phyloP scores from a whole-genome alignment of 345 rosid genomes.

The Pseudoturritis turrita region DNA sequence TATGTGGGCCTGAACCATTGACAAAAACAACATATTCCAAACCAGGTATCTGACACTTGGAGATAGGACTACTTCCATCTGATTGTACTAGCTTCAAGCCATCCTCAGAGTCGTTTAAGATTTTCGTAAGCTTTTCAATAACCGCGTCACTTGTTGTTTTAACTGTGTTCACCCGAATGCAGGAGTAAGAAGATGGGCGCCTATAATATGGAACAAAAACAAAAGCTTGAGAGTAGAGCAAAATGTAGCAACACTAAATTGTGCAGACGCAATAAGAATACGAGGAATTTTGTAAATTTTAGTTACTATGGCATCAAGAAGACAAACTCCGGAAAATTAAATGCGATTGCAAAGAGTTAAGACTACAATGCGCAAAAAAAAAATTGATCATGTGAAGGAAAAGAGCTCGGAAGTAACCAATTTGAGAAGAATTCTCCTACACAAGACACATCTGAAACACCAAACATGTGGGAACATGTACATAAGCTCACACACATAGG shows the following conservation, averaged over 20 bases:
- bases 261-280: neutral
- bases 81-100: constrained; percentile 17
- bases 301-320: neutral
- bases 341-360: neutral
- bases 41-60: constrained; percentile 68
- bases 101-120: constrained; percentile 35
- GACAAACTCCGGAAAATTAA: neutral
- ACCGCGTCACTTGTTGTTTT: constrained; percentile 64
- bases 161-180: constrained; percentile 79
- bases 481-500: neutral
- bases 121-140: constrained; percentile 52
- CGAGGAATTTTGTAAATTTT: neutral
- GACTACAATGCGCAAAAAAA: neutral
- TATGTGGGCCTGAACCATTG: constrained; percentile 85
- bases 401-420: neutral
- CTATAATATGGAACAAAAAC: constrained; percentile 33
- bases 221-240: neutral
- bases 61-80: constrained; percentile 34
- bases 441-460: too few species aligned
- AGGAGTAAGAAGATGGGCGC: constrained; percentile 82
- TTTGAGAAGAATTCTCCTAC: neutral
- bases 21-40: constrained; percentile 81
- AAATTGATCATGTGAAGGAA: neutral
- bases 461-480: neutral
- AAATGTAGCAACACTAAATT: neutral